Conservation (phyloP, 257 asterid genomes). For the Penstemon eatonii region DNA sequence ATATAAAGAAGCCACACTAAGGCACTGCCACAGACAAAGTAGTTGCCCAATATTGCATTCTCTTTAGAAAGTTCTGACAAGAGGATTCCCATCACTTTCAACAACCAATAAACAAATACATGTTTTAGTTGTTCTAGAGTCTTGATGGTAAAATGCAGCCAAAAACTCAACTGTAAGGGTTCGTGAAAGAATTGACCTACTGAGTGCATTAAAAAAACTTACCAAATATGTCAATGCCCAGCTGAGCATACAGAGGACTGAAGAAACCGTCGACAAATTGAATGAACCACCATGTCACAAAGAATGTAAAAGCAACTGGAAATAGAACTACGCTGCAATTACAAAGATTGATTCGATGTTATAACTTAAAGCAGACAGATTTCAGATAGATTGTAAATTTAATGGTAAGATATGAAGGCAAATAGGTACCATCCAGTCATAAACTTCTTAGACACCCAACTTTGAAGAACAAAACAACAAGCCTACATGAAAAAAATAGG, state of each 20-base stretch:
- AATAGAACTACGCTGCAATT: conserved; percentile 86
- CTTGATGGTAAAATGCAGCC: too few species aligned
- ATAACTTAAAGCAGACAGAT: conserved; percentile 7
- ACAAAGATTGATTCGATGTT: conserved; percentile 25
- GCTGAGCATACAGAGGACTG: conserved; percentile 83
- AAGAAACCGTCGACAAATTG: conserved; percentile 97
- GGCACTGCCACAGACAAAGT: too few species aligned
- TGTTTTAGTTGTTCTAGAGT: too few species aligned
- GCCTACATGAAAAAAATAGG: conserved; percentile 54
- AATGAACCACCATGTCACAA: conserved; percentile 91
- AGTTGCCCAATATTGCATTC: too few species aligned
- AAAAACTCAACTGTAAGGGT: too few species aligned
- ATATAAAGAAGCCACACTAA: too few species aligned
- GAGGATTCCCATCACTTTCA: too few species aligned
- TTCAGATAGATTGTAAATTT: conserved; percentile 3
- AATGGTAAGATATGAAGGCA: conserved; percentile 21
- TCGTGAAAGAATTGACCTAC: too few species aligned
- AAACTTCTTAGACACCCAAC: conserved; percentile 92
- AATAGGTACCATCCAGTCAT: conserved; percentile 93
- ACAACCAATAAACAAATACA: too few species aligned
- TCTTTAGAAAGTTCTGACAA: too few species aligned
- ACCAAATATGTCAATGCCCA: conserved; percentile 89
- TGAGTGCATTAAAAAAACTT: conserved; percentile 22
- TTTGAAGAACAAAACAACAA: conserved; percentile 84
- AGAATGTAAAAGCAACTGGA: conserved; percentile 88